Percentiles rank a stretch among this genome's conserved stretches.
phyloP scores from a whole-genome alignment of 2,329 filamentous ascomycete species.

The Whalleya microplaca region DNA sequence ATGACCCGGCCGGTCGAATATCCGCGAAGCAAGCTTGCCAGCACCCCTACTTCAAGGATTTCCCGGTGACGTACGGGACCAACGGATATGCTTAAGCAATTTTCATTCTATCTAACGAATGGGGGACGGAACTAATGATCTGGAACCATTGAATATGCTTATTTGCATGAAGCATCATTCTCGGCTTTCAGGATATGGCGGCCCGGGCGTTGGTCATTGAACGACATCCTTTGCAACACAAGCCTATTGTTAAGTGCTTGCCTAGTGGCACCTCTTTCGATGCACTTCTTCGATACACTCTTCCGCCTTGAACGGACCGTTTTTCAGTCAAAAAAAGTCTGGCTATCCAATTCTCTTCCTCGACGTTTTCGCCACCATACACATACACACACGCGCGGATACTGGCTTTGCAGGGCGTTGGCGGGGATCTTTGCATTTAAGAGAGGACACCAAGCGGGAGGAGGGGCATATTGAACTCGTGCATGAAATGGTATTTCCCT shows the following conservation, averaged over 20 bases:
- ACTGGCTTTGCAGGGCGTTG: constrained; percentile 25
- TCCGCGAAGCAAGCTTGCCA: constrained; percentile 86
- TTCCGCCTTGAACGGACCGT: constrained; percentile 11
- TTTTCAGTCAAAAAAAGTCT: constrained; percentile 2
- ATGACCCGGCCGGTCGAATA: constrained; percentile 84
- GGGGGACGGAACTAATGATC: constrained; percentile 7
- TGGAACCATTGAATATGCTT: constrained; percentile 20
- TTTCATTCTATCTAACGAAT: constrained; percentile 1
- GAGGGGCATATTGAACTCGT: constrained; percentile 13
- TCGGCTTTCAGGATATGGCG: constrained; percentile 34
- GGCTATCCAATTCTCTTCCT: constrained; percentile 14
- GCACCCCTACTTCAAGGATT: constrained; percentile 76
- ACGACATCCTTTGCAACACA: constrained; percentile 7
- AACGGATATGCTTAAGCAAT: constrained; percentile 27
- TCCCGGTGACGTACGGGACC: constrained; percentile 22
- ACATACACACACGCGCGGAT: constrained; percentile 17
- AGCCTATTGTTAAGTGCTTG: constrained; percentile 8
- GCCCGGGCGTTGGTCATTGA: constrained; percentile 13
- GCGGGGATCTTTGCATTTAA: constrained; percentile 18
- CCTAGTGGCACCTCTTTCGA: constrained; percentile 5
- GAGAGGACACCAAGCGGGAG: constrained; percentile 22
- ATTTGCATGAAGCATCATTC: constrained; percentile 24
- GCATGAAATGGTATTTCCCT: constrained; percentile 11
- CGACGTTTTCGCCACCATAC: constrained; percentile 20
- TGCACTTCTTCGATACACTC: constrained; percentile 4